Base-by-base conservation (phyloP, 345 rosid species). In the Populus davidiana region DNA sequence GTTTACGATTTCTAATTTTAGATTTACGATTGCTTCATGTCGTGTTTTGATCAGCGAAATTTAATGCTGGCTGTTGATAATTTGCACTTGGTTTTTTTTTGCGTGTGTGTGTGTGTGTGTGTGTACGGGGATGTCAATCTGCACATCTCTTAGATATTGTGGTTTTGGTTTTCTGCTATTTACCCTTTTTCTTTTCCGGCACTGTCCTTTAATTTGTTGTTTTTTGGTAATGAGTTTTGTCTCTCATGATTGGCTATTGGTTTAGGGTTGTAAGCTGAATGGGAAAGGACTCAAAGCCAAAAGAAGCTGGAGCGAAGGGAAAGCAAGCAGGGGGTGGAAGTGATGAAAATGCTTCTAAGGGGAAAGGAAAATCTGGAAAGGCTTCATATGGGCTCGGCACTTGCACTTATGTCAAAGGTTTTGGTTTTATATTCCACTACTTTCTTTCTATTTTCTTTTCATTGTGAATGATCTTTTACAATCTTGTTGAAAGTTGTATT, bases 401-500 rank as follows among this genome's bases (percentile, higher is more conserved):
- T 38, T 95, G 99, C 88, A 95, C 99, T 27, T 93, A 93, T 75
- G 97, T 95, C 70, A 95, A 93, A 92, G 99, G 99, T 95, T 18
- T 50, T 67, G 67, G 76, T 27, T 61, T 61, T 25, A 20, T 59
- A 33, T 23, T 50, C 14, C 16, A n/a, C 2, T 33, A 38, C 23
- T 41, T 21, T 20, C 39, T 27, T 38, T 70, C 43, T 21, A 54
- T 18, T 66, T 38, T 66, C 62, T 33, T 50, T 39, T 11, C 38
- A n/a, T 74, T 12, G 11, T 41, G 44, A 8, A 21, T 56, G 63
- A 9, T 56, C 63, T 23, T 1, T n/a, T n/a, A 56, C 63, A 12
- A 27, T 31, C 39, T 9, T 29, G 18, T 14, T 29, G 39, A 14
- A 64, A 27, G 68, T 16, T 33, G 35, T 64, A 16, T 17, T 31